phyloP scores from a whole-genome alignment of 108 stramenopile genomes.

The Nitzschia palea region DNA sequence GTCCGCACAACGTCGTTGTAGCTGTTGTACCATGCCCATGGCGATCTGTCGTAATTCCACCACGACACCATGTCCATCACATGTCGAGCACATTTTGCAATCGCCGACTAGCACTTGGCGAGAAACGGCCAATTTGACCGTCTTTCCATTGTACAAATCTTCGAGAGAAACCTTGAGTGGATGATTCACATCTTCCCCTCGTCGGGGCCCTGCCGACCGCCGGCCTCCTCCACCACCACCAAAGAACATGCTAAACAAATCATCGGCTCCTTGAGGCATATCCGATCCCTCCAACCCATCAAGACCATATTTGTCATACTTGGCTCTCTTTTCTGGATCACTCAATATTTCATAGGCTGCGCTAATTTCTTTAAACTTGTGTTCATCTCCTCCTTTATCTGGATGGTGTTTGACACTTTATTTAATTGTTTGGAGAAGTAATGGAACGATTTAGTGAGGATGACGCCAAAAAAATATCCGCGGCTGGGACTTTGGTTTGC shows the following conservation, averaged over 20 bases:
- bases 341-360: slow-evolving; percentile 90
- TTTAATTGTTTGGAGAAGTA: slow-evolving; percentile 1
- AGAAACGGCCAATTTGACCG: slow-evolving; percentile 92
- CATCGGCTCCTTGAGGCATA: slow-evolving; percentile 57
- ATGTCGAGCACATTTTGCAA: slow-evolving; percentile 71
- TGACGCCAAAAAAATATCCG: too few species aligned
- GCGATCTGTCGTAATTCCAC: slow-evolving; percentile 95
- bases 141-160: slow-evolving; percentile 99
- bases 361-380: slow-evolving; percentile 90
- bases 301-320: slow-evolving; percentile 89
- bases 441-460: background rate
- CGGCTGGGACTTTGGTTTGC: background rate
- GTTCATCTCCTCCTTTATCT: slow-evolving; percentile 91
- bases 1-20: slow-evolving; percentile 79
- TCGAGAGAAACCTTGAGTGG: slow-evolving; percentile 93
- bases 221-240: slow-evolving; percentile 78
- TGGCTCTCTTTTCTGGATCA: slow-evolving; percentile 84
- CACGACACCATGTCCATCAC: slow-evolving; percentile 91
- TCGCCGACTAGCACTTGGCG: slow-evolving; percentile 90
- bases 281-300: slow-evolving; percentile 80
- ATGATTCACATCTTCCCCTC: slow-evolving; percentile 94
- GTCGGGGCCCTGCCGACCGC: slow-evolving; percentile 72
- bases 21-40: slow-evolving; percentile 96
- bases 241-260: slow-evolving; percentile 96
- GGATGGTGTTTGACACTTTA: slow-evolving; percentile 78